These are phyloP conservation scores for Cephalotrichum gorgonifer DNA, from an alignment of 2,329 filamentous ascomycete species.

Conservation along the genomic window DNA sequence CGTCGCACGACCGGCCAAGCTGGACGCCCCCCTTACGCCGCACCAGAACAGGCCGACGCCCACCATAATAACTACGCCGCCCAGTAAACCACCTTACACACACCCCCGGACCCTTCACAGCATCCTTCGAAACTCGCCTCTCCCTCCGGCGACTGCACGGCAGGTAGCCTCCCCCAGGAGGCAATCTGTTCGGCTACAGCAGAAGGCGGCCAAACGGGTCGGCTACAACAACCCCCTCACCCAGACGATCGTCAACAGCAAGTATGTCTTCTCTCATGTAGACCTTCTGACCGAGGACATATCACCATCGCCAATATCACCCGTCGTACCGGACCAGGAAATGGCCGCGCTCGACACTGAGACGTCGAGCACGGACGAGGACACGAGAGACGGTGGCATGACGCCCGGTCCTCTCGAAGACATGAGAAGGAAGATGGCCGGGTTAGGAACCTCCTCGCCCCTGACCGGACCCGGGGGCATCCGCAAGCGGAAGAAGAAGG, in stretches of 20 bases:
- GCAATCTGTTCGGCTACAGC: conserved; percentile 42
- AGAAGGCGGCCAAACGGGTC: conserved; percentile 44
- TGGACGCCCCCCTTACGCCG: conserved; percentile 1
- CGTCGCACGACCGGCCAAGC: conserved; percentile 3
- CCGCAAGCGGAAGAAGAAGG: conserved; percentile 42
- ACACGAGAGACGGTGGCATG: conserved; percentile 49
- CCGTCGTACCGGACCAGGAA: conserved; percentile 13
- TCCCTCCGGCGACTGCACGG: conserved; percentile 39
- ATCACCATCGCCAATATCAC: conserved; percentile 27
- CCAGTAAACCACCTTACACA: conserved; percentile 39
- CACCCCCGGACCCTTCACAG: conserved; percentile 50
- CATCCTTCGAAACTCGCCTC: conserved; percentile 56
- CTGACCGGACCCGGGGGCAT: conserved; percentile 31
- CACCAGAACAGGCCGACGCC: neutral
- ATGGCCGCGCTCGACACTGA: conserved; percentile 36
- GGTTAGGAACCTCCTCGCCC: conserved; percentile 31
- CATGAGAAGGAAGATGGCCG: conserved; percentile 47
- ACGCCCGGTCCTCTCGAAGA: conserved; percentile 56
- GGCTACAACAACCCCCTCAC: conserved; percentile 53
- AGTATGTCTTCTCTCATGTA: conserved; percentile 52
- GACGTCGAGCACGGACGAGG: conserved; percentile 40
- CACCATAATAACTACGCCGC: conserved; percentile 9
- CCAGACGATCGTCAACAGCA: conserved; percentile 53
- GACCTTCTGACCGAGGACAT: conserved; percentile 50
- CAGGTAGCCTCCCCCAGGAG: conserved; percentile 42